Evolutionary conservation across 441 rosid genomes (phyloP), one percentile per base, ranked within the genome.

Genomic region (Geranium incanum): DNA sequence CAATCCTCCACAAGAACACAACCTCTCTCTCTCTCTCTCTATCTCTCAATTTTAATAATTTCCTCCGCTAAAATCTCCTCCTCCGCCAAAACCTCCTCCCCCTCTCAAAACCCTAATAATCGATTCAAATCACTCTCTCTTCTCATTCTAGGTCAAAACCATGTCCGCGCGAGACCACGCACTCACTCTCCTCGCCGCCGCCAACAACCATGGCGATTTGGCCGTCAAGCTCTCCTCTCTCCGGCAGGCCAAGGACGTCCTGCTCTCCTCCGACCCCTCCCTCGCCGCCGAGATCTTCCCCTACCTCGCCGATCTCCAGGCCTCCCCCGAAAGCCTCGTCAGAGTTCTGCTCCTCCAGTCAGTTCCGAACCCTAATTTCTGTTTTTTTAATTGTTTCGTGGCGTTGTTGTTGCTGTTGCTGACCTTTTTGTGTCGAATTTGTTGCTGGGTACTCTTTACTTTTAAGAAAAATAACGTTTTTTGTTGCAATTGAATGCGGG

Each of bases 211-310:
- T 55, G 80, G 87, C 72, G 97, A 91, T 84, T 85, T 95, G 83
- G 89, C 91, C 0, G 97, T 93, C 50, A 95, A 89, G 92, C 89
- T 95, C 41, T 93, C 99, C 50, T 95, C 99, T 59, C 82, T 95
- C 12, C 85, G 85, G 68, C 98, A 93, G 84, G 89, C 89, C 72
- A 93, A 80, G 73, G 94, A 87, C 77, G 84, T 95, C 41, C 76
- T 95, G 15, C 81, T 85, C 43, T 85, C 97, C 55, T 71, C 85
- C 68, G 93, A 89, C 43, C 84, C 97, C 23, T 80, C 97, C 70
- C 78, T 81, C 9, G 92, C 97, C 37, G 83, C 89, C 64, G 97
- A 93, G 79, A 84, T 93, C 62, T 88, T 91, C 77, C 92, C 94
- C 13, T 89, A 84, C 81, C 81, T 91, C 75, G 84, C 82, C 6